Conservation (phyloP, 1,139 yeast genomes). For the Geotrichum australiense region DNA sequence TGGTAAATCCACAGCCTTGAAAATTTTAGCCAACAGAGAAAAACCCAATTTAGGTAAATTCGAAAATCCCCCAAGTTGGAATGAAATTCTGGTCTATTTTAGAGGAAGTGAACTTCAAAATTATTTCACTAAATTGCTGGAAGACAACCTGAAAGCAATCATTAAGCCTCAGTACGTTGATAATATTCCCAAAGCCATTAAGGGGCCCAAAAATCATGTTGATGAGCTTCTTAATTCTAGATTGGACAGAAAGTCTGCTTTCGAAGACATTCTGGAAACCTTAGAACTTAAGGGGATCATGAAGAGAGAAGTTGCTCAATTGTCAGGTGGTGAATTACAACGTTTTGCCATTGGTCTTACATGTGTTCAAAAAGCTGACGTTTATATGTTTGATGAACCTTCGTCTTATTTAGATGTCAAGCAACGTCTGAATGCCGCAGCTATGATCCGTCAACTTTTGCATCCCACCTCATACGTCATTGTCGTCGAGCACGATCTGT, state of each 20-base stretch:
- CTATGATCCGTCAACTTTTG: slow-evolving; percentile 78
- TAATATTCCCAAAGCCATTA: slow-evolving; percentile 91
- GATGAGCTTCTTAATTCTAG: slow-evolving; percentile 74
- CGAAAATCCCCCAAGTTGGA: slow-evolving; percentile 97
- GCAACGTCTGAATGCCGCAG: slow-evolving; percentile 97
- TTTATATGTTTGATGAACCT: slow-evolving; percentile 98
- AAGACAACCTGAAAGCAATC: slow-evolving; percentile 87
- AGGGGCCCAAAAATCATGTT: slow-evolving; percentile 82
- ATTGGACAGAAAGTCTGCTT: slow-evolving; percentile 59
- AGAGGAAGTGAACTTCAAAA: slow-evolving; percentile 97
- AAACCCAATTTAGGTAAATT: slow-evolving; percentile 92
- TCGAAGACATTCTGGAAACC: slow-evolving; percentile 54
- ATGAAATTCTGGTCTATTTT: slow-evolving; percentile 79
- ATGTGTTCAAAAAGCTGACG: slow-evolving; percentile 89
- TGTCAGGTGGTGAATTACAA: slow-evolving; percentile 98
- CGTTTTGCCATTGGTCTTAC: slow-evolving; percentile 98
- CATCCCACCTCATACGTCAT: slow-evolving; percentile 72
- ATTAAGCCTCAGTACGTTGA: slow-evolving; percentile 98
- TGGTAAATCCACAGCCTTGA: slow-evolving; percentile 96
- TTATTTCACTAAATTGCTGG: slow-evolving; percentile 87
- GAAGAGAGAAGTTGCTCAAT: slow-evolving; percentile 77
- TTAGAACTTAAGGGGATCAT: slow-evolving; percentile 69
- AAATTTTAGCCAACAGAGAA: slow-evolving; percentile 96
- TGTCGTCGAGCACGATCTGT: slow-evolving; percentile 97
- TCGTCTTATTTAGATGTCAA: slow-evolving; percentile 96